Conservation (phyloP, 495 filamentous ascomycete species). For the Daldinia caldariorum region DNA sequence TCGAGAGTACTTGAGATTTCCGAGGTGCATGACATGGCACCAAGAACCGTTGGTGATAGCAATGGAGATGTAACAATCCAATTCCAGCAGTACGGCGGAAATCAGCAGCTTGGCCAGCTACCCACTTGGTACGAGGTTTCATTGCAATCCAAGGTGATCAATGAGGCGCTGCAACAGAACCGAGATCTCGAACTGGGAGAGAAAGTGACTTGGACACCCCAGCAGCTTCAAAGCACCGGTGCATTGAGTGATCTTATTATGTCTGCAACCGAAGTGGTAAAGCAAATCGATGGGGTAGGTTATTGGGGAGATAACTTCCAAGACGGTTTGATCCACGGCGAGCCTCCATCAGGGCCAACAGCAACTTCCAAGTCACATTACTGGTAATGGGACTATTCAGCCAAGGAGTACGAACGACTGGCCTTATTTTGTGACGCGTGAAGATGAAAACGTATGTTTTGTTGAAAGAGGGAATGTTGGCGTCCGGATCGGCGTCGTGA, state of each 20-base stretch:
- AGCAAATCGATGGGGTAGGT: constrained; percentile 52
- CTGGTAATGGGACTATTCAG: not conserved
- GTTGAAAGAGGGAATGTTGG: not conserved
- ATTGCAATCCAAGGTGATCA: constrained; percentile 46
- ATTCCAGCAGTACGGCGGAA: constrained; percentile 4
- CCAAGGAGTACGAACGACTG: not conserved
- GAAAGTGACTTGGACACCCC: constrained; percentile 50
- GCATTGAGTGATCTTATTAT: constrained; percentile 38
- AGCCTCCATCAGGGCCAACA: not conserved
- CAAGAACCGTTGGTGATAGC: not conserved
- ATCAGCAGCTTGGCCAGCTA: constrained; percentile 20
- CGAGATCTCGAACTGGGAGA: constrained; percentile 51
- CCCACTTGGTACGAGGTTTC: constrained; percentile 56
- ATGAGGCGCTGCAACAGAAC: constrained; percentile 52
- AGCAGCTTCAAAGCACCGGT: constrained; percentile 39
- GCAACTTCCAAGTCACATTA: not conserved
- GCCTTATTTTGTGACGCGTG: not conserved
- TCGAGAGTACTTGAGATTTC: constrained; percentile 52
- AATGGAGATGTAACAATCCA: not conserved
- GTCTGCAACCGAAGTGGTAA: constrained; percentile 48
- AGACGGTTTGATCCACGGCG: constrained; percentile 10
- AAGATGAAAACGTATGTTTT: not conserved
- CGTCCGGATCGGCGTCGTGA: not conserved
- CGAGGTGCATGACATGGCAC: constrained; percentile 52
- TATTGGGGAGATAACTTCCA: constrained; percentile 44